phyloP scores from a whole-genome alignment of 805 yeast genomes.

The Blastobotrys robertii region DNA sequence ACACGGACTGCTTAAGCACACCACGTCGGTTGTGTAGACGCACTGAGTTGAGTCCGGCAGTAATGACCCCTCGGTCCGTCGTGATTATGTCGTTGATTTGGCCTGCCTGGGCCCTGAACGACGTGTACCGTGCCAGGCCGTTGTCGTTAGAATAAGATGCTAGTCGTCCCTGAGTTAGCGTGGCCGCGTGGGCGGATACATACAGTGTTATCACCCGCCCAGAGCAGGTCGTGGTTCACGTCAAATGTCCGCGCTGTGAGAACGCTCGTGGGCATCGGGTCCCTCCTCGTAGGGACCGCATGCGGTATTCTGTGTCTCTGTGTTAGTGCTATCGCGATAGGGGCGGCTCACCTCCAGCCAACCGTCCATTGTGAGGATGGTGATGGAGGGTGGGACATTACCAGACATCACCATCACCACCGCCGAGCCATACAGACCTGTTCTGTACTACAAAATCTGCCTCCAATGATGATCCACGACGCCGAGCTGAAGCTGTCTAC shows the following conservation, averaged over 20 bases:
- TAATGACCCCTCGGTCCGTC: conserved; percentile 47
- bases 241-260: conserved; percentile 46
- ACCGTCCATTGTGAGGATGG: conserved; percentile 10
- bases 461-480: no score
- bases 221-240: conserved; percentile 59
- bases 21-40: conserved; percentile 53
- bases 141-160: conserved; percentile 35
- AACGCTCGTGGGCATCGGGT: conserved; percentile 12
- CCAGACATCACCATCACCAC: no score
- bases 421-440: no score
- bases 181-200: conserved; percentile 29
- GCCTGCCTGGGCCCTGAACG: conserved; percentile 42
- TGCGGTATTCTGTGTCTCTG: conserved; percentile 14
- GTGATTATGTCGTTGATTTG: conserved; percentile 45
- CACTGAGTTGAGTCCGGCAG: conserved; percentile 43
- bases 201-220: conserved; percentile 66
- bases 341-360: conserved; percentile 13
- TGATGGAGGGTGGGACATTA: neutral
- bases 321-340: neutral
- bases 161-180: conserved; percentile 27
- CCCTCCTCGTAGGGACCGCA: conserved; percentile 11
- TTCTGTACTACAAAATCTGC: no score
- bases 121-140: conserved; percentile 44
- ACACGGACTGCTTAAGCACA: conserved; percentile 29
- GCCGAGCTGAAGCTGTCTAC: conserved; percentile 8